A percentile compares a stretch with the other conserved stretches of the same genome.
These are phyloP conservation scores for Trametes sanguinea DNA, from an alignment of 768 basidiomycete genomes.

Conservation along the genomic window DNA sequence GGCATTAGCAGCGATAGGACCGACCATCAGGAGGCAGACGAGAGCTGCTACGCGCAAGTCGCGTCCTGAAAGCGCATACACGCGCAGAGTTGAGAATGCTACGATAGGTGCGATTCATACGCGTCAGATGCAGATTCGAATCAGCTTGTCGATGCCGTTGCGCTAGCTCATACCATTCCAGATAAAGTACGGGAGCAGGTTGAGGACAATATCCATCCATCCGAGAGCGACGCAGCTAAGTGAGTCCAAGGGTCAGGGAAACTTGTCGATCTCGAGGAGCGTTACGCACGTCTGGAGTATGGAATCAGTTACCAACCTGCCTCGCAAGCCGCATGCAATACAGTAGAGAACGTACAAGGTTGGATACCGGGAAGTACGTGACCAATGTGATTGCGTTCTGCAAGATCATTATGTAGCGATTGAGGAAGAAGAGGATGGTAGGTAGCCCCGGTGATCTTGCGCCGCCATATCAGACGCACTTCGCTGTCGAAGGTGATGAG, in stretches of 20 bases:
- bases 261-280: not conserved
- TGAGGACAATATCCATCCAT: conserved; percentile 2
- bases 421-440: conserved; percentile 18
- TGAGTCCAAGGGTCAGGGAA: no score
- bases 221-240: not conserved
- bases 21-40: conserved; percentile 2
- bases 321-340: no score
- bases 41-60: conserved; percentile 2
- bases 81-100: conserved; percentile 19
- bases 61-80: conserved; percentile 13
- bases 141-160: no score
- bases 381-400: conserved; percentile 1
- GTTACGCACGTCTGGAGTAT: not conserved
- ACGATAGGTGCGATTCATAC: no score
- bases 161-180: not conserved
- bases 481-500: conserved; percentile 14
- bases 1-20: conserved; percentile 3
- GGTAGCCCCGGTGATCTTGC: conserved; percentile 14
- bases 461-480: conserved; percentile 19
- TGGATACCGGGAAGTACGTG: not conserved
- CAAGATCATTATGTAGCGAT: conserved; percentile 14
- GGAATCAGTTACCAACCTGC: not conserved
- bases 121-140: no score
- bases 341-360: not conserved
- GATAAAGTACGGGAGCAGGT: conserved; percentile 6